Conservation (phyloP, 2,329 filamentous ascomycete species). For the Cryphonectria carpinicola region DNA sequence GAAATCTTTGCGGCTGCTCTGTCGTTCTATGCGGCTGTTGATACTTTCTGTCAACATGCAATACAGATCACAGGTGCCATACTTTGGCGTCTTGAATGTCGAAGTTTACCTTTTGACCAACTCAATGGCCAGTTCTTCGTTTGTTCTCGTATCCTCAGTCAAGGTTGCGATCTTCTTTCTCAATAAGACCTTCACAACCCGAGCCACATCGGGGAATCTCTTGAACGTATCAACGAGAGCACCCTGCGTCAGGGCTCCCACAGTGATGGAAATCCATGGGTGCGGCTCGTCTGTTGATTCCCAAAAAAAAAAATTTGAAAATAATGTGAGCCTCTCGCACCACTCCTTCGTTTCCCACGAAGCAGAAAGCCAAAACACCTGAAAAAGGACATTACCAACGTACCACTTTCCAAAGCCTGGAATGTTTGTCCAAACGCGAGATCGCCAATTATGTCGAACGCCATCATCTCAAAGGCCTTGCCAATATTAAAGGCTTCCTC, state of each 20-base stretch:
- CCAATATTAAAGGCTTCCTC: constrained; percentile 36
- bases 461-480: constrained; percentile 41
- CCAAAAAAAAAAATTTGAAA: no score
- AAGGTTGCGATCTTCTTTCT: constrained; percentile 7
- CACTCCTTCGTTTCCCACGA: no score
- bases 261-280: constrained; percentile 36
- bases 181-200: constrained; percentile 17
- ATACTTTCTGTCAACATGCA: background rate
- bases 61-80: no score
- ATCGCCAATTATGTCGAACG: constrained; percentile 46
- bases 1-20: constrained; percentile 32
- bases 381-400: background rate
- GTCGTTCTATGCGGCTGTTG: background rate
- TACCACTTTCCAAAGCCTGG: constrained; percentile 36
- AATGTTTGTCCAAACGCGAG: constrained; percentile 48
- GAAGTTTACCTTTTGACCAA: background rate
- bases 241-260: constrained; percentile 33
- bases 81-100: no score
- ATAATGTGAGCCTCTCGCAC: no score
- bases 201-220: constrained; percentile 25
- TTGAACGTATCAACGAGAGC: constrained; percentile 33
- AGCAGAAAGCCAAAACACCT: no score
- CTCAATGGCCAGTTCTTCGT: constrained; percentile 9
- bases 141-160: constrained; percentile 6
- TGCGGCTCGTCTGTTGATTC: constrained; percentile 32